Base-by-base conservation (phyloP, 1,139 yeast species). In the Saccharomycopsis hybrid region DNA sequence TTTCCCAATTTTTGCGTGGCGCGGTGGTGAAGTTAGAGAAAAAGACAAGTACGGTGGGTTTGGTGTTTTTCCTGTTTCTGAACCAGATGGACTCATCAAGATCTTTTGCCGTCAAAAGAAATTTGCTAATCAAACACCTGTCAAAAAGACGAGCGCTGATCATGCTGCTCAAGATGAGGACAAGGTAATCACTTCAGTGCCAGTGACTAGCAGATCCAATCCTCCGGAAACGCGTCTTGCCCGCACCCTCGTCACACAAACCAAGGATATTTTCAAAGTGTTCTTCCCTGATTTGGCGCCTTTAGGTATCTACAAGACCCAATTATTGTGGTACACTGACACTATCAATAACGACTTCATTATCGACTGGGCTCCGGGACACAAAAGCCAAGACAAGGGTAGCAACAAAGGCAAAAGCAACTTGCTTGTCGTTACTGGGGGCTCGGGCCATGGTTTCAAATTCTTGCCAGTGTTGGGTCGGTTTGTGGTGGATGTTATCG, bases 401-500 rank as follows among this genome's bases (percentile, higher is more conserved):
- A 18, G 18, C 18, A 18, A 18, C 18, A 18, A 18, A 18, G 18
- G 18, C 18, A 18, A 18, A 18, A 18, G 18, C 18, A 18, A 18
- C 18, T 62, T 74, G 11, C 62, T 69, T 49, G 65, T 74, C 30
- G 73, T 71, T 2, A 65, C 72, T 51, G 78, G 78, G 41, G 78
- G 75, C 2, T 68, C 73, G 9, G 74, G 76, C 24, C 77, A 72
- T 58, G 67, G 61, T 2, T 68, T 67, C 58, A 67, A 68, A 55
- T 65, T 67, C 58, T 56, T 63, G 33, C 68, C 67, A 3, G 70
- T 66, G 2, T 56, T 69, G 32, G 73, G 73, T 1, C 62, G 61
- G 49, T 67, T 57, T 44, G 60, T 68, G 36, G 63, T 61, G 5
- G 65, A 68, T 46, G 58, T 56, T 29, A 50, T 67, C 31, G 59